Percentiles rank a stretch among this genome's conserved stretches.
Evolutionary conservation across 352 stramenopile species (phyloP).

Genomic region (Globisporangium barbulae): DNA sequence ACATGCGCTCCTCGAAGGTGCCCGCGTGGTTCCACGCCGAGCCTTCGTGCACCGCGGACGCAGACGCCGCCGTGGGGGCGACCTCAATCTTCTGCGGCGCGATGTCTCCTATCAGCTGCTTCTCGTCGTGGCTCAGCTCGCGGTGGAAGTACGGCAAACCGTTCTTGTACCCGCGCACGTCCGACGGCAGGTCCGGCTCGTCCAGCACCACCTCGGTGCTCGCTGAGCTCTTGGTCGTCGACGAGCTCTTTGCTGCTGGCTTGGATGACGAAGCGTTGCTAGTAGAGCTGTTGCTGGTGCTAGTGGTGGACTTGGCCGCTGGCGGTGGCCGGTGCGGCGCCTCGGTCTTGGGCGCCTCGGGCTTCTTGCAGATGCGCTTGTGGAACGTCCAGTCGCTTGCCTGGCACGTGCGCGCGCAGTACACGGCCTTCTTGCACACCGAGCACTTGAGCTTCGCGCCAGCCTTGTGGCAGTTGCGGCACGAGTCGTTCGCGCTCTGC

Average conservation of each 20-base stretch:
- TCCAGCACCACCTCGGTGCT: conserved; percentile 57
- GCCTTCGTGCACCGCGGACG: conserved; percentile 49
- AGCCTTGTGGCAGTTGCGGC: conserved; percentile 75
- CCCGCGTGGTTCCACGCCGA: conserved; percentile 92
- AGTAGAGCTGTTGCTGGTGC: neutral
- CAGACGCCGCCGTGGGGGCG: conserved; percentile 27
- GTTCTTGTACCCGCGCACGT: conserved; percentile 84
- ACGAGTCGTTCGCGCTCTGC: conserved; percentile 23
- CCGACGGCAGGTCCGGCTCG: conserved; percentile 53
- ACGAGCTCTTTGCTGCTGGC: conserved; percentile 5
- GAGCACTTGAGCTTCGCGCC: conserved; percentile 86
- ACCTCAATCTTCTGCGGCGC: conserved; percentile 79
- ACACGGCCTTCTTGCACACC: conserved; percentile 83
- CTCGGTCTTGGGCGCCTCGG: conserved; percentile 56
- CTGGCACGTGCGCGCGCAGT: conserved; percentile 78
- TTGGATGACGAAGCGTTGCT: conserved; percentile 1
- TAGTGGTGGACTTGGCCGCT: conserved; percentile 1
- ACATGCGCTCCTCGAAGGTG: conserved; percentile 89
- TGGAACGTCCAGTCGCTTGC: conserved; percentile 85
- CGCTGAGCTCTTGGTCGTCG: conserved; percentile 17
- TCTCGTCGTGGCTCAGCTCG: conserved; percentile 94
- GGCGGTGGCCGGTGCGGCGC: conserved; percentile 23
- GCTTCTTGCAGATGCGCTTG: conserved; percentile 87
- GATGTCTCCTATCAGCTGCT: conserved; percentile 96
- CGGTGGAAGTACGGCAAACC: conserved; percentile 96